Conservation (phyloP, 768 basidiomycete species). For the Favolaschia claudopus region DNA sequence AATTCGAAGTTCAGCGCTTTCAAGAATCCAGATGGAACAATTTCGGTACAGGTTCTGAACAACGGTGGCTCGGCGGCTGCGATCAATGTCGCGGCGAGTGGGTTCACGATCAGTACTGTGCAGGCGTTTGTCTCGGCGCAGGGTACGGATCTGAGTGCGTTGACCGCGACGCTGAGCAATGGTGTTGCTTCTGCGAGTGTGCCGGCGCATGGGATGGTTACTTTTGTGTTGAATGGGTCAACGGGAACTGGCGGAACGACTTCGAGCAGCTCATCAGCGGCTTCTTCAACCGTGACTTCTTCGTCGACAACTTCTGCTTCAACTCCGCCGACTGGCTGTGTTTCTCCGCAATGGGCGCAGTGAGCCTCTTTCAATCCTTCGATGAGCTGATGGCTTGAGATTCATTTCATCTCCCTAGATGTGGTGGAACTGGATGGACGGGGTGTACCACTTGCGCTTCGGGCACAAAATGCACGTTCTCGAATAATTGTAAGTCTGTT, state of each 20-base stretch:
- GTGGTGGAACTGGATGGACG: conserved; percentile 2
- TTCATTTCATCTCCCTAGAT: neutral
- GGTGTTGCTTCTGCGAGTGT: conserved; percentile 3
- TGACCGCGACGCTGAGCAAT: neutral
- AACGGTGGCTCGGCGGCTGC: neutral
- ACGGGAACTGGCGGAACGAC: neutral
- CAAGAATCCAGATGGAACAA: conserved; percentile 19
- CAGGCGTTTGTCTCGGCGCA: conserved; percentile 9
- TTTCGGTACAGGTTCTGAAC: conserved; percentile 15
- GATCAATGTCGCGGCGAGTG: neutral
- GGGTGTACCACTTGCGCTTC: conserved; percentile 2
- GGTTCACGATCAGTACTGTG: conserved; percentile 1
- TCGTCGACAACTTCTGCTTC: neutral
- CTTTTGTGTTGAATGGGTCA: conserved; percentile 8
- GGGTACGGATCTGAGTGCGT: neutral
- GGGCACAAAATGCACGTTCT: neutral
- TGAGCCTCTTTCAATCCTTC: neutral
- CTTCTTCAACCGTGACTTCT: neutral
- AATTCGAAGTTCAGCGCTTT: conserved; percentile 15
- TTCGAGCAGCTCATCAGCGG: neutral
- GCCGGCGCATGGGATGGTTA: conserved; percentile 16
- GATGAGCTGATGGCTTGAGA: neutral
- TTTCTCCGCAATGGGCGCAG: conserved; percentile 11
- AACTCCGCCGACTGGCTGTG: conserved; percentile 8
- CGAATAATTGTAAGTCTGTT: neutral